Evolutionary conservation across 2,329 filamentous ascomycete genomes (phyloP).

Genomic region (Pleomassaria siparia): DNA sequence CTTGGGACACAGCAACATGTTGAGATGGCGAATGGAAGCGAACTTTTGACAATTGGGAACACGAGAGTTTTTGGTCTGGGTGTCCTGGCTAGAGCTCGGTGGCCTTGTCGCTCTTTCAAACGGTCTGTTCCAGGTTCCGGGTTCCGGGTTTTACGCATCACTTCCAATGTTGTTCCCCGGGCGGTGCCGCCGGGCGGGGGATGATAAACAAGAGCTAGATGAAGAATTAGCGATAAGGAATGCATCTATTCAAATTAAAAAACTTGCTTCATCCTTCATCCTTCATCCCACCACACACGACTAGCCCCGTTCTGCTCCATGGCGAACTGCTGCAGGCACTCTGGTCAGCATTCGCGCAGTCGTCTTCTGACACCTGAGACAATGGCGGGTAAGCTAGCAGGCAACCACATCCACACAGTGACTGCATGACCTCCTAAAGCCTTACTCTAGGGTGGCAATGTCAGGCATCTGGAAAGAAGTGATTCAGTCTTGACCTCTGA

Average conservation of each 20-base stretch:
- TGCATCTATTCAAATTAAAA: conserved; percentile 2
- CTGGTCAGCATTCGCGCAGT: background rate
- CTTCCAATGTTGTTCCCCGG: no score
- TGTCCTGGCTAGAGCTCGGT: background rate
- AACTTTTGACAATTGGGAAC: background rate
- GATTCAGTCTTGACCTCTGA: background rate
- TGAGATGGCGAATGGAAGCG: conserved; percentile 10
- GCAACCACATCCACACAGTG: background rate
- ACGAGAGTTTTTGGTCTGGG: background rate
- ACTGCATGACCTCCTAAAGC: conserved; percentile 4
- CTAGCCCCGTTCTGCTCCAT: background rate
- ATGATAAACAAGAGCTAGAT: background rate
- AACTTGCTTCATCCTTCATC: background rate
- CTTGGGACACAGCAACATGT: conserved; percentile 42
- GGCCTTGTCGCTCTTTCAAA: background rate
- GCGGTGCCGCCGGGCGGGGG: background rate
- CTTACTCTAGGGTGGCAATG: background rate
- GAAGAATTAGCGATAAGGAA: background rate
- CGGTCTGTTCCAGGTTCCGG: background rate
- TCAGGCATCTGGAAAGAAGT: background rate
- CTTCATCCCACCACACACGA: background rate
- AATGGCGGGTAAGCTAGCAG: background rate
- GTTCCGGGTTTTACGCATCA: background rate
- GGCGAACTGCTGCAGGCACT: background rate
- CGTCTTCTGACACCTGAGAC: conserved; percentile 11